Percentiles rank a stretch among this genome's conserved stretches.
Evolutionary conservation across 2,329 filamentous ascomycete species (phyloP).

Genomic region (Mycocentrospora acerina): DNA sequence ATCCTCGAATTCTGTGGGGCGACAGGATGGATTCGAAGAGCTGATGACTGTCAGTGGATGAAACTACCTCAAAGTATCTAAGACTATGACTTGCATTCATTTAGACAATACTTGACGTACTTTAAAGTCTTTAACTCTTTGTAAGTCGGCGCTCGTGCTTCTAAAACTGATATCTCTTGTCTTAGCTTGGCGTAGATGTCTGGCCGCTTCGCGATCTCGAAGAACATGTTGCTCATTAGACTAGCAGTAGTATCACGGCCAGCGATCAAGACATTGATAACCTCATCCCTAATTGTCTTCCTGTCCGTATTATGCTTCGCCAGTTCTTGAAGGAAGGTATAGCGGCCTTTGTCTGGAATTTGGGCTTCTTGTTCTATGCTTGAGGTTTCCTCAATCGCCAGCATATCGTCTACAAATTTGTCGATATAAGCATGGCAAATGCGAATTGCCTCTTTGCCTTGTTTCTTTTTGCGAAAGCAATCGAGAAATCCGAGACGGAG

Average conservation of each 20-base stretch:
- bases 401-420: conserved; percentile 49
- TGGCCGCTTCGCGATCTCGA: conserved; percentile 43
- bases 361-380: conserved; percentile 35
- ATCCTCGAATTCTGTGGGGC: conserved; percentile 57
- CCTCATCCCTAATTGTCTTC: conserved; percentile 45
- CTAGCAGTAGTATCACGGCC: conserved; percentile 45
- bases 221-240: conserved; percentile 44
- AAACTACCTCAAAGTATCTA: too few species aligned
- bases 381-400: conserved; percentile 32
- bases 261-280: conserved; percentile 49
- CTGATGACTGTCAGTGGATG: too few species aligned
- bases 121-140: conserved; percentile 59
- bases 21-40: conserved; percentile 57
- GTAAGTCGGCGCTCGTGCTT: conserved; percentile 51
- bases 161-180: conserved; percentile 37
- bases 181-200: conserved; percentile 42
- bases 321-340: conserved; percentile 51
- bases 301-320: conserved; percentile 50
- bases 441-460: conserved; percentile 43
- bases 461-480: conserved; percentile 34
- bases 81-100: conserved; percentile 55
- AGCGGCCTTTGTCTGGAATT: conserved; percentile 38
- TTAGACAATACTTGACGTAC: conserved; percentile 62
- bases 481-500: conserved; percentile 40
- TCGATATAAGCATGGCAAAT: conserved; percentile 49